Percentiles rank a stretch among this genome's conserved stretches.
Evolutionary conservation across 164 flowering plant species (phyloP).

Genomic region (Chloranthus sessilifolius): DNA sequence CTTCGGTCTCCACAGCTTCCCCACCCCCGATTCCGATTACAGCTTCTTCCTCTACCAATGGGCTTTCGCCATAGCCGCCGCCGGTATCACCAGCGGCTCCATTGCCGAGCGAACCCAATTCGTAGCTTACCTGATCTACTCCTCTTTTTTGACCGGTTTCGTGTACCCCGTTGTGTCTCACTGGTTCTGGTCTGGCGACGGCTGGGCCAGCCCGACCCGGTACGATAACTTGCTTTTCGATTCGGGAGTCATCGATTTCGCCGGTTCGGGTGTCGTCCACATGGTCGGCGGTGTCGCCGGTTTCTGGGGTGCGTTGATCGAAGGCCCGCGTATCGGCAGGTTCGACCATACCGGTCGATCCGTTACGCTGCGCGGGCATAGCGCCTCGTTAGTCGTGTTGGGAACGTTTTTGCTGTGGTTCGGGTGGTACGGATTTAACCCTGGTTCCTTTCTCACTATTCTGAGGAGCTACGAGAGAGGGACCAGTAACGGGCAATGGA

Average conservation of each 20-base stretch:
- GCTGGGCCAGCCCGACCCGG: constrained; percentile 54
- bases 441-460: constrained; percentile 61
- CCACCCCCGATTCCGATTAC: constrained; percentile 31
- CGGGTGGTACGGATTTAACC: constrained; percentile 87
- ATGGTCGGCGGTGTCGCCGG: constrained; percentile 78
- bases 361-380: constrained; percentile 54
- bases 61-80: constrained; percentile 88
- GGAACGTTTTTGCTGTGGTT: constrained; percentile 79
- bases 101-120: constrained; percentile 81
- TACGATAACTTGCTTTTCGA: constrained; percentile 34
- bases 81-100: constrained; percentile 76
- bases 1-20: constrained; percentile 51
- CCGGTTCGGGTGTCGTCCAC: constrained; percentile 76
- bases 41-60: constrained; percentile 59
- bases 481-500: constrained; percentile 57
- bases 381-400: constrained; percentile 58
- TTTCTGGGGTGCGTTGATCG: constrained; percentile 67
- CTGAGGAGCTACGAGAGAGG: constrained; percentile 27
- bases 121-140: constrained; percentile 64
- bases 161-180: constrained; percentile 76
- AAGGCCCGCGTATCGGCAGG: constrained; percentile 71
- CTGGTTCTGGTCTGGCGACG: constrained; percentile 78
- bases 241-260: constrained; percentile 66
- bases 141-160: constrained; percentile 63
- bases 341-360: constrained; percentile 47